phyloP scores from a whole-genome alignment of 805 yeast genomes.

The Zygoascus tannicola region DNA sequence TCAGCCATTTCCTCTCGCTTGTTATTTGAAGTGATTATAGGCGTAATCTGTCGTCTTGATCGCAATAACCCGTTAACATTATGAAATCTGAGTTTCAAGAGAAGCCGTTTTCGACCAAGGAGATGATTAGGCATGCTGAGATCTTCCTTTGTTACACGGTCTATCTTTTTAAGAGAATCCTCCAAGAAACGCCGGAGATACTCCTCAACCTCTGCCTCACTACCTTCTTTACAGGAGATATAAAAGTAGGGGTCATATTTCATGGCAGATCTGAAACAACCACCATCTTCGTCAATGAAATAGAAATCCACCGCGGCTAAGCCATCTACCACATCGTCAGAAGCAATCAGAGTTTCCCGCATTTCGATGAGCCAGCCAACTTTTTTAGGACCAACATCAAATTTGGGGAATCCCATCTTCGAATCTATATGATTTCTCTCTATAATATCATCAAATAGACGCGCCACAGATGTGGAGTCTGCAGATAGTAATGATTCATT shows the following conservation, averaged over 20 bases:
- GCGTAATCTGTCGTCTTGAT: slow-evolving; percentile 61
- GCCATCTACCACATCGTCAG: slow-evolving; percentile 53
- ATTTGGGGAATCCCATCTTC: slow-evolving; percentile 81
- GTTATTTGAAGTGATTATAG: slow-evolving; percentile 62
- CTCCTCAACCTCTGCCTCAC: slow-evolving; percentile 77
- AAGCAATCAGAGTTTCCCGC: slow-evolving; percentile 52
- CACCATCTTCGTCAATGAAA: slow-evolving; percentile 94
- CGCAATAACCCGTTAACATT: slow-evolving; percentile 64
- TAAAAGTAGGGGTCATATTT: slow-evolving; percentile 83
- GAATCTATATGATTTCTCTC: slow-evolving; percentile 55
- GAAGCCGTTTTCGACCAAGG: slow-evolving; percentile 56
- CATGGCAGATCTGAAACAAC: slow-evolving; percentile 78
- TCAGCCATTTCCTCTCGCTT: slow-evolving; percentile 53
- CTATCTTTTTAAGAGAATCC: slow-evolving; percentile 44
- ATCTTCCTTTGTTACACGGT: slow-evolving; percentile 65
- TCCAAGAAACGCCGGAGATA: slow-evolving; percentile 62
- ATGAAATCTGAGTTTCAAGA: slow-evolving; percentile 63
- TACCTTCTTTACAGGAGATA: slow-evolving; percentile 48
- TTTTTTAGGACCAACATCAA: slow-evolving; percentile 57
- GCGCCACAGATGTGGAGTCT: slow-evolving; percentile 15
- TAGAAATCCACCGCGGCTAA: slow-evolving; percentile 88
- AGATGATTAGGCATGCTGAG: slow-evolving; percentile 77
- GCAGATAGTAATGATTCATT: slow-evolving; percentile 10
- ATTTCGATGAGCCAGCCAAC: slow-evolving; percentile 91
- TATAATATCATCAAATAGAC: slow-evolving; percentile 13